These are phyloP conservation scores for Przewalskia tangutica DNA, from an alignment of 257 asterid species.

Conservation along the genomic window DNA sequence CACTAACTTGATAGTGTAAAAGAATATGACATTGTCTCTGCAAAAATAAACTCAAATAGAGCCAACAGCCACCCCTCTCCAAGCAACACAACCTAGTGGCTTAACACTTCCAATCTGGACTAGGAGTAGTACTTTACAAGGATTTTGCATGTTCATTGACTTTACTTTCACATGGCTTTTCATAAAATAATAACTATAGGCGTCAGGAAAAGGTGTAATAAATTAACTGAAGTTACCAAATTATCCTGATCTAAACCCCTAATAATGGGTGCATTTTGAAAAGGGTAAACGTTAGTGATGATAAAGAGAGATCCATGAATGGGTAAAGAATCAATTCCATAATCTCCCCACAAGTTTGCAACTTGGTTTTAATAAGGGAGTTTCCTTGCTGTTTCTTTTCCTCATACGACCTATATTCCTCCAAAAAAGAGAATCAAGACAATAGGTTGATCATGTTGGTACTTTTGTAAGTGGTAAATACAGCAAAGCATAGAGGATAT, in stretches of 20 bases:
- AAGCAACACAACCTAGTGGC: slow-evolving; percentile 8
- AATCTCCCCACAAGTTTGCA: slow-evolving; percentile 8
- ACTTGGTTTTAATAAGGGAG: slow-evolving; percentile 9
- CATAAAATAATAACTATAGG: slow-evolving; percentile 1
- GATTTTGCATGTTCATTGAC: slow-evolving; percentile 41
- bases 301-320: slow-evolving; percentile 12
- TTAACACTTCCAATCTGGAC: slow-evolving; percentile 16
- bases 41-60: neutral
- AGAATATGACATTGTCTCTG: no score
- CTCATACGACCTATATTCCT: neutral
- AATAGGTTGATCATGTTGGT: neutral
- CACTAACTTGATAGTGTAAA: neutral
- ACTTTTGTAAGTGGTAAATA: slow-evolving; percentile 1
- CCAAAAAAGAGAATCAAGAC: neutral
- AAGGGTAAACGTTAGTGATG: neutral
- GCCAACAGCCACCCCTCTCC: neutral
- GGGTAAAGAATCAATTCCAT: slow-evolving; percentile 34
- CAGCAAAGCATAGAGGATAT: slow-evolving; percentile 10
- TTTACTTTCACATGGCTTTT: slow-evolving; percentile 57
- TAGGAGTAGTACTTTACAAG: slow-evolving; percentile 34
- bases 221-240: neutral
- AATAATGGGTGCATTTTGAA: neutral
- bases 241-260: slow-evolving; percentile 2
- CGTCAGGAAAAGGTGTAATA: neutral
- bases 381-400: slow-evolving; percentile 44